Evolutionary conservation across 768 basidiomycete species (phyloP).

Genomic region (Trametes cingulata): DNA sequence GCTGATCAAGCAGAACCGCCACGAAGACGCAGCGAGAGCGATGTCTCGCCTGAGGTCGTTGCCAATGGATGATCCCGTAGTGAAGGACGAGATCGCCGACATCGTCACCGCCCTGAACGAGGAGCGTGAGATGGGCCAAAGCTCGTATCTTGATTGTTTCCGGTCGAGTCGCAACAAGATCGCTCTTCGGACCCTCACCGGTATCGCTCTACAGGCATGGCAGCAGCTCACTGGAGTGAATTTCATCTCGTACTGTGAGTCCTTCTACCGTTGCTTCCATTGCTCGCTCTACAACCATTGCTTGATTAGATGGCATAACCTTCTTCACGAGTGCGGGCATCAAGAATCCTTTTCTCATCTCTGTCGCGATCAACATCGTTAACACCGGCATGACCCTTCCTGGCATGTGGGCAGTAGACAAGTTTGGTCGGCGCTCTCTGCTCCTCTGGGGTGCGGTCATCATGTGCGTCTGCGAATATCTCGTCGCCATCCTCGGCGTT

Average conservation of each 20-base stretch:
- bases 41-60: conserved; percentile 44
- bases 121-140: conserved; percentile 11
- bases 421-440: conserved; percentile 75
- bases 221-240: conserved; percentile 83
- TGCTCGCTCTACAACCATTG: not conserved
- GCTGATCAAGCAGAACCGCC: conserved; percentile 61
- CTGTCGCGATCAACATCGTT: conserved; percentile 70
- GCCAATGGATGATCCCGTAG: conserved; percentile 32
- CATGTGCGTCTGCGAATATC: conserved; percentile 83
- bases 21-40: conserved; percentile 54
- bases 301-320: conserved; percentile 37
- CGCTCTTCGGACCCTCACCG: conserved; percentile 70
- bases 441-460: conserved; percentile 76
- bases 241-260: conserved; percentile 52
- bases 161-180: conserved; percentile 52
- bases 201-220: conserved; percentile 73
- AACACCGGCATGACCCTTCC: conserved; percentile 76
- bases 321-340: conserved; percentile 48
- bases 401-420: conserved; percentile 78
- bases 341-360: conserved; percentile 50
- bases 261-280: not conserved
- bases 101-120: conserved; percentile 31
- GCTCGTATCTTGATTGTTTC: conserved; percentile 33
- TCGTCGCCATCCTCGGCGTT: conserved; percentile 65
- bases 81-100: conserved; percentile 33